These are phyloP conservation scores for Centaurea solstitialis DNA, from an alignment of 129 eudicot genomes.

Conservation along the genomic window DNA sequence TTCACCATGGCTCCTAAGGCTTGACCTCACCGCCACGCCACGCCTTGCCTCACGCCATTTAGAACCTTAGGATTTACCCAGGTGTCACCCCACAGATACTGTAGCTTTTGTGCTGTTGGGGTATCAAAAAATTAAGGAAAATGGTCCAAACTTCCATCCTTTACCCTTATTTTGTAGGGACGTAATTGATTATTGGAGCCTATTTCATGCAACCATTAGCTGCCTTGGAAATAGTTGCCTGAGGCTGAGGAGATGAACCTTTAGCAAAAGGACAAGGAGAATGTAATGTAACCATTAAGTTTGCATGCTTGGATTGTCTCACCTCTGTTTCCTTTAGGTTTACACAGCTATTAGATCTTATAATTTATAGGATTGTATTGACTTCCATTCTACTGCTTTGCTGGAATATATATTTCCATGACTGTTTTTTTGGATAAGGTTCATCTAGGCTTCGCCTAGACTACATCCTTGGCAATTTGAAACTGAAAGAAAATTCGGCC, in stretches of 20 bases:
- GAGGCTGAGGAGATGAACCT: slow-evolving; percentile 15
- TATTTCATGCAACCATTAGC: slow-evolving; percentile 1
- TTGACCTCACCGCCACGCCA: too few relatives aligned
- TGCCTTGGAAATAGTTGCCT: background rate
- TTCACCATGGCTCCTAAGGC: too few relatives aligned
- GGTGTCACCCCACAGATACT: slow-evolving; percentile 11
- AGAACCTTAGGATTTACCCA: slow-evolving; percentile 6
- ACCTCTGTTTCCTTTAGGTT: slow-evolving; percentile 4
- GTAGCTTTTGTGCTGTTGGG: slow-evolving; percentile 1
- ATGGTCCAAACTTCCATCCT: slow-evolving; percentile 6
- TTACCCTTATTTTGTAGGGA: background rate
- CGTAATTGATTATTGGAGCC: slow-evolving; percentile 13
- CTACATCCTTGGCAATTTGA: too few relatives aligned
- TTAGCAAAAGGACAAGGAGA: slow-evolving; percentile 18
- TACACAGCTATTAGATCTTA: slow-evolving; percentile 18
- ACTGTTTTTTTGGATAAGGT: too few relatives aligned
- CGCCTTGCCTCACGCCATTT: too few relatives aligned
- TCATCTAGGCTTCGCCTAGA: too few relatives aligned
- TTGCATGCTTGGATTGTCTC: slow-evolving; percentile 40
- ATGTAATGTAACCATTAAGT: background rate
- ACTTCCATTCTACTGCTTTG: slow-evolving; percentile 14
- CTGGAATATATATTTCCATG: background rate
- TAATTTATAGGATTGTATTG: background rate
- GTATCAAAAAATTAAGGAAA: background rate
- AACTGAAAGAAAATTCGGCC: too few relatives aligned